Evolutionary conservation across 192 early-diverging fungal genomes (phyloP).

Genomic region (Backusella sp.): DNA sequence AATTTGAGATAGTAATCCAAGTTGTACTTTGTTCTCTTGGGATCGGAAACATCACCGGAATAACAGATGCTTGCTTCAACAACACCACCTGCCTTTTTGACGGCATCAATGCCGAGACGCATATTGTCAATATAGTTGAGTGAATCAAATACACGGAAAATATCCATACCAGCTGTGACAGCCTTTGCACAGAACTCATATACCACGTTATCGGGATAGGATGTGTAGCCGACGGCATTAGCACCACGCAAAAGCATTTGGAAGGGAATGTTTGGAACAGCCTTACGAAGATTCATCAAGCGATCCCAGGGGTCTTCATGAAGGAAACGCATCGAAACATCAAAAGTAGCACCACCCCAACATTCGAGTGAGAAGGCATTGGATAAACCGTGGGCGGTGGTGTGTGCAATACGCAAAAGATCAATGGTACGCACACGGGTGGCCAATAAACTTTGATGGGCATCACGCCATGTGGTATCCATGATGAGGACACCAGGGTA

Average conservation of each 20-base stretch:
- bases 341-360: constrained; percentile 98
- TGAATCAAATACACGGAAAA: constrained; percentile 97
- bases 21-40: constrained; percentile 77
- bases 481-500: constrained; percentile 88
- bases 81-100: constrained; percentile 90
- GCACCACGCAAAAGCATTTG: constrained; percentile 98
- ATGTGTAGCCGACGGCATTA: constrained; percentile 96
- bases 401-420: constrained; percentile 76
- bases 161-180: constrained; percentile 82
- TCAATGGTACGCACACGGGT: constrained; percentile 92
- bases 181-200: constrained; percentile 95
- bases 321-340: constrained; percentile 94
- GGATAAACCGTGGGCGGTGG: constrained; percentile 83
- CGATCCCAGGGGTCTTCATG: constrained; percentile 97
- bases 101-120: constrained; percentile 89
- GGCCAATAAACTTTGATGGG: constrained; percentile 92
- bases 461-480: constrained; percentile 97
- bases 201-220: constrained; percentile 97
- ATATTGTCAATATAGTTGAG: constrained; percentile 96
- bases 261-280: constrained; percentile 96
- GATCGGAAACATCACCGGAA: constrained; percentile 89
- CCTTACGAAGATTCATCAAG: constrained; percentile 73
- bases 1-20: constrained; percentile 91
- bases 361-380: constrained; percentile 91
- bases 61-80: constrained; percentile 90